Conservation (phyloP, 2,329 filamentous ascomycete species). For the Cladophialophora psammophila region DNA sequence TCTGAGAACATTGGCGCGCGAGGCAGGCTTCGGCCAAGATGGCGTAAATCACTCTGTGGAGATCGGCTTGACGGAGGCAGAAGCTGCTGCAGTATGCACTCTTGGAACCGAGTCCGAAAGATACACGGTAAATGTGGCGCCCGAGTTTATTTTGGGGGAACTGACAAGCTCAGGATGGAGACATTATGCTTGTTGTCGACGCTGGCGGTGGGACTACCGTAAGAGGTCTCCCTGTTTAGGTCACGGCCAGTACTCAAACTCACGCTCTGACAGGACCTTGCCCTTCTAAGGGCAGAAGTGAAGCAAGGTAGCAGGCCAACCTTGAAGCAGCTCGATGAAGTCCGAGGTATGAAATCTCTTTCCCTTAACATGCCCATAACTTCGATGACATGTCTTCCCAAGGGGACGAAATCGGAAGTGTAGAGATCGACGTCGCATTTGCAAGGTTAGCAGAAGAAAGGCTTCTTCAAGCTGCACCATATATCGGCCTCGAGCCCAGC, state of each 20-base stretch:
- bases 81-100: constrained; percentile 60
- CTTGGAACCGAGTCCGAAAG: constrained; percentile 40
- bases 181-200: constrained; percentile 60
- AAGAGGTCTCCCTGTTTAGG: background rate
- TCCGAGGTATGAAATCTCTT: constrained; percentile 7
- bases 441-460: constrained; percentile 8
- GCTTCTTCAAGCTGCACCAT: constrained; percentile 6
- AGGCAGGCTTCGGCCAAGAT: constrained; percentile 44
- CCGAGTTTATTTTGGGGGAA: constrained; percentile 37
- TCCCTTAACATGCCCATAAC: background rate
- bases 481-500: constrained; percentile 11
- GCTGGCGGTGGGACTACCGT: constrained; percentile 58
- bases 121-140: constrained; percentile 2
- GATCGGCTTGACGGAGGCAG: constrained; percentile 61
- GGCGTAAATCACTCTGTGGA: constrained; percentile 47
- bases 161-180: constrained; percentile 45
- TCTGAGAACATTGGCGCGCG: constrained; percentile 43
- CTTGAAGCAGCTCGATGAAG: constrained; percentile 16
- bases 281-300: constrained; percentile 12
- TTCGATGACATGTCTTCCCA: background rate
- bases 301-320: constrained; percentile 11
- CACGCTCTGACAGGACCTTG: constrained; percentile 7
- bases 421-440: constrained; percentile 17
- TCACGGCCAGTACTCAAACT: background rate
- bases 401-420: constrained; percentile 15